These are phyloP conservation scores for Tolypocladium paradoxum DNA, from an alignment of 2,329 filamentous ascomycete species.

Conservation along the genomic window DNA sequence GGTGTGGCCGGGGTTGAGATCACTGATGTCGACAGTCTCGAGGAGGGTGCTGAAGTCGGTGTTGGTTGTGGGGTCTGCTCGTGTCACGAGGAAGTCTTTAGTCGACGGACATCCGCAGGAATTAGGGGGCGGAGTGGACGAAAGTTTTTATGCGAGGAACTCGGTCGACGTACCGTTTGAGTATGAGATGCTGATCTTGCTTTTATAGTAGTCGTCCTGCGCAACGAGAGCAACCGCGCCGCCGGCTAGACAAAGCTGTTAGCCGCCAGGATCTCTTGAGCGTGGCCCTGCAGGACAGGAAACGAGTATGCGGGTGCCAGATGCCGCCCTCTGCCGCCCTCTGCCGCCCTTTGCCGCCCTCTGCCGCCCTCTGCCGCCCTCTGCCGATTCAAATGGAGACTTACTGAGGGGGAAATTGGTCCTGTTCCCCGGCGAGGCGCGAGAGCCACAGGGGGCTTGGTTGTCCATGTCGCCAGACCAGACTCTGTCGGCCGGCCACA, in stretches of 20 bases:
- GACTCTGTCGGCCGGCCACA: conserved; percentile 42
- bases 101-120: not conserved
- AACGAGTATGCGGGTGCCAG: no score
- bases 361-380: no score
- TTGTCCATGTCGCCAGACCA: conserved; percentile 41
- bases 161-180: conserved; percentile 28
- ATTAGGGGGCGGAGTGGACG: not conserved
- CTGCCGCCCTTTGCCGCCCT: no score
- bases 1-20: conserved; percentile 34
- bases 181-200: conserved; percentile 39
- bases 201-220: conserved; percentile 40
- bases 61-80: conserved; percentile 26
- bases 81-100: not conserved
- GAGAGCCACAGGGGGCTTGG: conserved; percentile 40
- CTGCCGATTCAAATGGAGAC: not conserved
- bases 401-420: conserved; percentile 40
- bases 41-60: conserved; percentile 29
- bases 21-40: conserved; percentile 21
- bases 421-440: conserved; percentile 22
- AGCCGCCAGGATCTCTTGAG: no score
- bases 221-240: conserved; percentile 39
- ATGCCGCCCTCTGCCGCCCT: no score
- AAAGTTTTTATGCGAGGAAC: no score
- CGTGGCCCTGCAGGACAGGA: no score
- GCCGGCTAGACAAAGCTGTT: conserved; percentile 22